These are phyloP conservation scores for Cercophora sp. DNA, from an alignment of 495 filamentous ascomycete genomes.

Conservation along the genomic window DNA sequence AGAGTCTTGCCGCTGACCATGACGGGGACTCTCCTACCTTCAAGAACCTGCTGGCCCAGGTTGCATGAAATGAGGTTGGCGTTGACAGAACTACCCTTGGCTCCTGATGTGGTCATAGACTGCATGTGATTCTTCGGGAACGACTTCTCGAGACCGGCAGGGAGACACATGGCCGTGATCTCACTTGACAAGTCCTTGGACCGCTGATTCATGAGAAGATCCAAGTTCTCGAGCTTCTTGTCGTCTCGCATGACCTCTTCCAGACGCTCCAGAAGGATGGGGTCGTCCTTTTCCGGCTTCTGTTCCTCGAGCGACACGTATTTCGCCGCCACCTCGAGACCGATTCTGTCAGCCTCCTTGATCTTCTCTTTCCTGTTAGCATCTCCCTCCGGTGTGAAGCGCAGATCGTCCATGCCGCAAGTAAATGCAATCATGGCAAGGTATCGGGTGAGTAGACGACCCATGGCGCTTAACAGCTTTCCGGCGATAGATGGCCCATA, in stretches of 20 bases:
- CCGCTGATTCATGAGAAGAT: slow-evolving; percentile 74
- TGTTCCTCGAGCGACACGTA: slow-evolving; percentile 83
- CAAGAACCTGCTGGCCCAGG: slow-evolving; percentile 92
- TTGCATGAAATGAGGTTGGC: slow-evolving; percentile 97
- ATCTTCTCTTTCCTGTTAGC: slow-evolving; percentile 64
- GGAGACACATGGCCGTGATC: slow-evolving; percentile 75
- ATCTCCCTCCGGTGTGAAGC: slow-evolving; percentile 79
- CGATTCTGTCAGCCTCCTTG: slow-evolving; percentile 64
- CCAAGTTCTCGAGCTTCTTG: slow-evolving; percentile 80
- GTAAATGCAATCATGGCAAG: slow-evolving; percentile 92
- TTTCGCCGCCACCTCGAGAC: slow-evolving; percentile 77
- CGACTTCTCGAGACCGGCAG: slow-evolving; percentile 75
- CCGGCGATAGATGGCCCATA: slow-evolving; percentile 87
- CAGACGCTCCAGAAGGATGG: slow-evolving; percentile 68
- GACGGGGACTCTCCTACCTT: slow-evolving; percentile 88
- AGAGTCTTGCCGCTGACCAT: slow-evolving; percentile 98
- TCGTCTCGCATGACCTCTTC: slow-evolving; percentile 91
- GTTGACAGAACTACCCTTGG: slow-evolving; percentile 90
- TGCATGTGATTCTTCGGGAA: slow-evolving; percentile 99
- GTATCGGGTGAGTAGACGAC: slow-evolving; percentile 82
- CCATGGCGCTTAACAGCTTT: slow-evolving; percentile 80
- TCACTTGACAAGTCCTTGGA: slow-evolving; percentile 69
- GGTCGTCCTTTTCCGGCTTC: slow-evolving; percentile 53
- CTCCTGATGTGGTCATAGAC: slow-evolving; percentile 94
- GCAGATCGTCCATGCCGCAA: slow-evolving; percentile 95